Evolutionary conservation across 2,329 filamentous ascomycete genomes (phyloP), one percentile per base, ranked within the genome.

Genomic region (Scolecobasidium constrictum): DNA sequence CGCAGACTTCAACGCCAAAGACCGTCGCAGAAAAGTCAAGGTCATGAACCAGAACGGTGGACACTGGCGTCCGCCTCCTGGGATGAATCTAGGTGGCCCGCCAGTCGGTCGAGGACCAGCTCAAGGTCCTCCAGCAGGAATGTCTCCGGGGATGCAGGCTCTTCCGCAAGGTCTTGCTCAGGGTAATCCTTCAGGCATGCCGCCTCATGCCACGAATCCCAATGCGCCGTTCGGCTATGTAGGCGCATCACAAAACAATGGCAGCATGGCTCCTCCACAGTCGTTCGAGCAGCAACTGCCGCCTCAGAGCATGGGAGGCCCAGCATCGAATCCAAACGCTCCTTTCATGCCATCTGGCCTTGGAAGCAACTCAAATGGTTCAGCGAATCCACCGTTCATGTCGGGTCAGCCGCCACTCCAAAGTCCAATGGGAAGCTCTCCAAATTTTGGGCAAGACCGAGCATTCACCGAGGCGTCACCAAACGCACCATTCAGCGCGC

Each of bases 11-110:
- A 74, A 81, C 2, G 76, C 80, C 1, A 78, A 76, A 49, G 92
- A 96, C 57, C 68, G 87, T 13, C 71, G 74, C 35, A 74, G 92
- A 42, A 98, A 98, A 59, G 66, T 84, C 38, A 81, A 73, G 53
- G 75, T 75, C 5, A 71, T 80, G 45, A 74, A 75, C 50, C 63
- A 68, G 28, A 73, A 75, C 51, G 74, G 75, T 9, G 69, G 72
- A 36, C 62, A 71, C 48, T 72, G 74, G 76, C 64, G 64, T 54
- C 71, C 76, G 23, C 63, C 65, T 43, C 64, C 68, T 17, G 70
- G 23, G 7, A 42, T 45, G 43, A 20, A 19, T 12, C 6, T 41
- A 13, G 7, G 7, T 20, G 7, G 7, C 13, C 23, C 23, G 15
- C 15, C 37, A 20, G 26, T 12, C 17, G 41, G 5, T 34, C 39